These are phyloP conservation scores for Geotrichum carabidarum DNA, from an alignment of 1,139 yeast species.

Conservation along the genomic window DNA sequence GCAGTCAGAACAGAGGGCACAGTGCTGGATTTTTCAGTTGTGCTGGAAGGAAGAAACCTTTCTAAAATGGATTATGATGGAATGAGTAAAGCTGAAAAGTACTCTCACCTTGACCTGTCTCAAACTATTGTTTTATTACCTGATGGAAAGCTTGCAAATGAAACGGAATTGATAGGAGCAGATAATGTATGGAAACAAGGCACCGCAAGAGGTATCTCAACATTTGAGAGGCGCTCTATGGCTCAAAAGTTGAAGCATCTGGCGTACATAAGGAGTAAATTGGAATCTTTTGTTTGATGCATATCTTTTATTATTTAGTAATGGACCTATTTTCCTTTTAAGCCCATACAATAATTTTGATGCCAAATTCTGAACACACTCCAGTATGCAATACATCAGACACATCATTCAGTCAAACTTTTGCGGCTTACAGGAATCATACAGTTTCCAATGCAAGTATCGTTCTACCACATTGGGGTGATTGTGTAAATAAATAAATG, in stretches of 20 bases:
- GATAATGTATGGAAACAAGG: conserved; percentile 20
- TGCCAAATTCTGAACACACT: no score
- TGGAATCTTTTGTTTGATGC: conserved; percentile 2
- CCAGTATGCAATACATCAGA: no score
- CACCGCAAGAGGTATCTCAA: conserved; percentile 9
- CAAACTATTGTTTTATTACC: conserved; percentile 23
- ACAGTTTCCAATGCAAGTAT: no score
- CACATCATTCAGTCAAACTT: no score
- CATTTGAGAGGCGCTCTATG: conserved; percentile 28
- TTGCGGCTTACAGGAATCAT: no score
- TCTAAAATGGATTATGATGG: neutral
- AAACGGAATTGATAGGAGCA: conserved; percentile 33
- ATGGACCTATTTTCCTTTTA: no score
- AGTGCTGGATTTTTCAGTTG: conserved; percentile 35
- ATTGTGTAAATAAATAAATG: no score
- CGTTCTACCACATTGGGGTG: no score
- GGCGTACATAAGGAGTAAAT: conserved; percentile 29
- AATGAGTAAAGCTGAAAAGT: conserved; percentile 21
- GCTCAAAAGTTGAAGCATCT: conserved; percentile 36
- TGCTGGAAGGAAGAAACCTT: conserved; percentile 10
- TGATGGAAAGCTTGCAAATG: conserved; percentile 28
- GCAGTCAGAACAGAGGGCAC: conserved; percentile 44
- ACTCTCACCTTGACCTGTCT: conserved; percentile 21
- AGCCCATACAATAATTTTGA: no score
- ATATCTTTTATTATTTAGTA: neutral